These are phyloP conservation scores for Penicillium sp. DNA, from an alignment of 2,329 filamentous ascomycete genomes.

Conservation along the genomic window DNA sequence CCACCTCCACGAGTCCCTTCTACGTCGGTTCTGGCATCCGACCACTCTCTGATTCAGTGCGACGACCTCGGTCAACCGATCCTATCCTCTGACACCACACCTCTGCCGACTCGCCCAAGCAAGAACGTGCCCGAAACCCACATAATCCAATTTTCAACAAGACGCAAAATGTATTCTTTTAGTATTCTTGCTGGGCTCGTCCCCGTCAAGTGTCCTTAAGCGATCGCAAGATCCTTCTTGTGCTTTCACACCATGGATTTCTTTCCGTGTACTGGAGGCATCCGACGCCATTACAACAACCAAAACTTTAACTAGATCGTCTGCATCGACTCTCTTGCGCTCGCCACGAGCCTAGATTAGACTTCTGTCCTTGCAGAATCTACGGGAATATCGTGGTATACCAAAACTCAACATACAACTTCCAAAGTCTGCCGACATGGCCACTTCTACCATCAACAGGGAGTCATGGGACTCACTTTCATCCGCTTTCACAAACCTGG, in stretches of 20 bases:
- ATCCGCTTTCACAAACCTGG: slow-evolving; percentile 40
- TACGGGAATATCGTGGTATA: slow-evolving; percentile 4
- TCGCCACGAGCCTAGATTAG: slow-evolving; percentile 6
- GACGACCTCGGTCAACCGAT: not conserved
- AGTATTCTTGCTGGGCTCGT: slow-evolving; percentile 26
- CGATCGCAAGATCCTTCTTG: slow-evolving; percentile 26
- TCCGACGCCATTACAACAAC: slow-evolving; percentile 32
- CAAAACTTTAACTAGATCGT: slow-evolving; percentile 14
- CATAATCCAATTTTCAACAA: slow-evolving; percentile 6
- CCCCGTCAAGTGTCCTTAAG: slow-evolving; percentile 34
- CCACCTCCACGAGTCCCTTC: slow-evolving; percentile 5
- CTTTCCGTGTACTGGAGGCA: slow-evolving; percentile 34
- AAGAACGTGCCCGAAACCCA: not conserved
- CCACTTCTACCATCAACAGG: slow-evolving; percentile 27
- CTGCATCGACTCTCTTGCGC: not conserved
- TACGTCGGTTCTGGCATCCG: not conserved
- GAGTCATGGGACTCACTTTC: slow-evolving; percentile 44
- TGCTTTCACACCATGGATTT: slow-evolving; percentile 38
- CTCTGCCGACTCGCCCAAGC: not conserved
- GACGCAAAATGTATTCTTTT: slow-evolving; percentile 30
- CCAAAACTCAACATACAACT: slow-evolving; percentile 1
- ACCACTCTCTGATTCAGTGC: not conserved
- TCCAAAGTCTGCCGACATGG: slow-evolving; percentile 27
- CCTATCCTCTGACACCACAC: not conserved
- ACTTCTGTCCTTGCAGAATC: not conserved